These are phyloP conservation scores for Fagus sylvatica DNA, from an alignment of 306 rosid genomes.

Conservation along the genomic window DNA sequence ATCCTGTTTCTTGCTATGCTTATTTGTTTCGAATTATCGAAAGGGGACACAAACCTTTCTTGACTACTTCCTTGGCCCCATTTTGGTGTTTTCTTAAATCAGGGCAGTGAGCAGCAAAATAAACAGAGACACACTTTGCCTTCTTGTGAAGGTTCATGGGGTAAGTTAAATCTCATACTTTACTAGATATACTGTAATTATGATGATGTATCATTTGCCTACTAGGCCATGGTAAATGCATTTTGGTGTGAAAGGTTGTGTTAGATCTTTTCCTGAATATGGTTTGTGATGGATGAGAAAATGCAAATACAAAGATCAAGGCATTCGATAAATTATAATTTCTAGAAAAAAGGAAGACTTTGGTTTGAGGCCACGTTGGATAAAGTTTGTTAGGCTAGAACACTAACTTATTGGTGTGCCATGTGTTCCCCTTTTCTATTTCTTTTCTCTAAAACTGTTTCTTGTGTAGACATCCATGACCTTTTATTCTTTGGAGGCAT, in stretches of 20 bases:
- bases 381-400: background rate
- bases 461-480: background rate
- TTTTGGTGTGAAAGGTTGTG: background rate
- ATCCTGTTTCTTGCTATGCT: slow-evolving; percentile 12
- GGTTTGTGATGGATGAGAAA: background rate
- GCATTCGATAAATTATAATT: background rate
- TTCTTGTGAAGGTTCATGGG: slow-evolving; percentile 75
- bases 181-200: background rate
- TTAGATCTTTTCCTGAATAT: slow-evolving; percentile 1
- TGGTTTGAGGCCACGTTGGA: background rate
- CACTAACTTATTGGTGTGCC: background rate
- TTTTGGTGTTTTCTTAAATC: slow-evolving; percentile 30
- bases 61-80: slow-evolving; percentile 15
- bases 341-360: background rate
- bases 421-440: background rate
- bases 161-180: slow-evolving; percentile 43
- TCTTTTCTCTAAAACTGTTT: background rate
- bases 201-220: background rate
- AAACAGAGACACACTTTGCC: slow-evolving; percentile 72
- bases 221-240: background rate
- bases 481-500: background rate
- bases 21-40: background rate
- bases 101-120: slow-evolving; percentile 79
- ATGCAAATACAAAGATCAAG: background rate
- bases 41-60: background rate